A percentile compares a stretch with the other conserved stretches of the same genome.
Evolutionary conservation across 1,139 yeast species (phyloP).

Genomic region (Sugiyamaella novakii): DNA sequence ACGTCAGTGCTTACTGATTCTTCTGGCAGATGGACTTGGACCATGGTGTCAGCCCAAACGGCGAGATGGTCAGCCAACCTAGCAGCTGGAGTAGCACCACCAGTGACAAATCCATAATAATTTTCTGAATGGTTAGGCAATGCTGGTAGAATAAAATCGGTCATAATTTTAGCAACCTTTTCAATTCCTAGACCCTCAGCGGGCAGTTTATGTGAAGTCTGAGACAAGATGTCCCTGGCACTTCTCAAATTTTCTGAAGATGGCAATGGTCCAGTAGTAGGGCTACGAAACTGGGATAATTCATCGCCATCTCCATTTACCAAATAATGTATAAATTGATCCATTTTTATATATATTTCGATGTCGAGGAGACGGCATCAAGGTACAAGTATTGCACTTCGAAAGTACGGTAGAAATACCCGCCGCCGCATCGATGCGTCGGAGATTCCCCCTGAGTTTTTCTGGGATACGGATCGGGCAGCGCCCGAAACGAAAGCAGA

Average conservation of each 20-base stretch:
- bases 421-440: too few relatives aligned
- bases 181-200: slow-evolving; percentile 29
- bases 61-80: slow-evolving; percentile 33
- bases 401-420: too few relatives aligned
- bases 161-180: slow-evolving; percentile 23
- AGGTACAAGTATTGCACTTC: too few relatives aligned
- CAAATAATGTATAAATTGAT: slow-evolving; percentile 7
- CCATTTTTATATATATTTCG: slow-evolving; percentile 10
- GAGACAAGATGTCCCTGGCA: slow-evolving; percentile 16
- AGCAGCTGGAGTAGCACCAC: slow-evolving; percentile 39
- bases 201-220: slow-evolving; percentile 16
- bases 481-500: too few relatives aligned
- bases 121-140: slow-evolving; percentile 31
- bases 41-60: slow-evolving; percentile 33
- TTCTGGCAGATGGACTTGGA: slow-evolving; percentile 28
- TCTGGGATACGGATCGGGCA: too few relatives aligned
- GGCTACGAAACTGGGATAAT: slow-evolving; percentile 10
- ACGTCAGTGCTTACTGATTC: slow-evolving; percentile 32
- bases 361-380: too few relatives aligned
- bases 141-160: slow-evolving; percentile 28
- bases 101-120: slow-evolving; percentile 38
- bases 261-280: slow-evolving; percentile 20
- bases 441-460: too few relatives aligned
- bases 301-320: neutral
- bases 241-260: neutral